A percentile compares a stretch with the other conserved stretches of the same genome.
Conservation (phyloP, 768 basidiomycete species). For the Phlebiopsis gigantea region DNA sequence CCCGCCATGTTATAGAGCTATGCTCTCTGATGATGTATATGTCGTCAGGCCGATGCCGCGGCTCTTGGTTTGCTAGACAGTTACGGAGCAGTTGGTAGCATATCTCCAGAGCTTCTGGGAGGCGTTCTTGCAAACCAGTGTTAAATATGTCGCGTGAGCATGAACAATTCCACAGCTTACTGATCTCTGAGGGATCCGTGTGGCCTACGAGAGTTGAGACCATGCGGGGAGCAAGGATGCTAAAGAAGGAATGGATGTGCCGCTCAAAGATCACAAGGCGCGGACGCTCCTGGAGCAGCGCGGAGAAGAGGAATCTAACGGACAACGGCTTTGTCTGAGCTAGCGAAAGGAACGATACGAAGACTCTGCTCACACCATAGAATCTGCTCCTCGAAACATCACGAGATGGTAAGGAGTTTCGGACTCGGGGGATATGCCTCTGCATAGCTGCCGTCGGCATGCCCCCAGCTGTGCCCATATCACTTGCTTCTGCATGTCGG, state of each 20-base stretch:
- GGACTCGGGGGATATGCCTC: neutral
- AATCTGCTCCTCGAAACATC: neutral
- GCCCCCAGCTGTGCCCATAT: neutral
- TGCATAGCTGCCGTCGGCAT: neutral
- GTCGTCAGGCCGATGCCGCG: neutral
- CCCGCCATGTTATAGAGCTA: neutral
- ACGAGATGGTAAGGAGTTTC: neutral
- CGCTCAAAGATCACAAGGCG: neutral
- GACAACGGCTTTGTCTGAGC: neutral
- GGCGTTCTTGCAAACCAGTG: neutral
- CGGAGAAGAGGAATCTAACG: neutral
- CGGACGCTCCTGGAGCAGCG: neutral
- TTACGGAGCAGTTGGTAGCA: neutral
- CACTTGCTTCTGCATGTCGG: neutral
- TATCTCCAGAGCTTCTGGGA: neutral
- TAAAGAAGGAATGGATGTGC: neutral
- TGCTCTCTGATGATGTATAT: neutral
- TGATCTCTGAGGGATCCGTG: neutral
- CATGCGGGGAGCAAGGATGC: neutral
- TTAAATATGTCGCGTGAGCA: neutral
- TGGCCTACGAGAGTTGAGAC: neutral
- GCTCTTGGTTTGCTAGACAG: neutral
- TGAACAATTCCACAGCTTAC: neutral
- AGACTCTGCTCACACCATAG: neutral
- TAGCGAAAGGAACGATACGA: neutral